phyloP scores from a whole-genome alignment of 345 rosid genomes.

The Eutrema heterophyllum region DNA sequence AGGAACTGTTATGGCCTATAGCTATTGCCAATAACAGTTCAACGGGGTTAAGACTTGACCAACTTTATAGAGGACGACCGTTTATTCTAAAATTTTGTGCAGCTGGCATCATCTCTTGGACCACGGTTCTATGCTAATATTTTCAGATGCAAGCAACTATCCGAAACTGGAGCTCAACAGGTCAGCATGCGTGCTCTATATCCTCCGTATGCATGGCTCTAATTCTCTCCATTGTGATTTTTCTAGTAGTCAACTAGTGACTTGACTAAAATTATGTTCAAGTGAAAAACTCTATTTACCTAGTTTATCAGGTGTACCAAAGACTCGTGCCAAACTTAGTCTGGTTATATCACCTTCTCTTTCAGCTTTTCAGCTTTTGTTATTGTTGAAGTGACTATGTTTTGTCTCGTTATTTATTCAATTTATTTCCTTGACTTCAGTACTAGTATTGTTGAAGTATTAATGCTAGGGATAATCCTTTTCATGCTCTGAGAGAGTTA shows the following conservation, averaged over 20 bases:
- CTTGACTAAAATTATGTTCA: neutral
- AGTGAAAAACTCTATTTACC: neutral
- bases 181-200: slow-evolving; percentile 31
- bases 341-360: neutral
- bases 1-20: neutral
- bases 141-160: slow-evolving; percentile 94
- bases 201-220: slow-evolving; percentile 5
- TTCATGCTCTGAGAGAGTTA: neutral
- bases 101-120: slow-evolving; percentile 98
- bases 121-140: slow-evolving; percentile 92
- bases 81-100: slow-evolving; percentile 25
- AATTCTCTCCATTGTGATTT: neutral
- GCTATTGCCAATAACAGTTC: neutral
- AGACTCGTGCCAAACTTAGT: slow-evolving; percentile 2
- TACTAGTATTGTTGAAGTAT: neutral
- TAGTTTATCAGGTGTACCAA: neutral
- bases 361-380: neutral
- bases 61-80: slow-evolving; percentile 30
- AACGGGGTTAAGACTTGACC: slow-evolving; percentile 33
- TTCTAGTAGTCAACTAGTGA: slow-evolving; percentile 8
- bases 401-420: neutral
- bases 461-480: neutral
- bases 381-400: neutral
- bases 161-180: slow-evolving; percentile 99
- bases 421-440: neutral